Conservation (phyloP, 139 green algal species). For the Penium margaritaceum region DNA sequence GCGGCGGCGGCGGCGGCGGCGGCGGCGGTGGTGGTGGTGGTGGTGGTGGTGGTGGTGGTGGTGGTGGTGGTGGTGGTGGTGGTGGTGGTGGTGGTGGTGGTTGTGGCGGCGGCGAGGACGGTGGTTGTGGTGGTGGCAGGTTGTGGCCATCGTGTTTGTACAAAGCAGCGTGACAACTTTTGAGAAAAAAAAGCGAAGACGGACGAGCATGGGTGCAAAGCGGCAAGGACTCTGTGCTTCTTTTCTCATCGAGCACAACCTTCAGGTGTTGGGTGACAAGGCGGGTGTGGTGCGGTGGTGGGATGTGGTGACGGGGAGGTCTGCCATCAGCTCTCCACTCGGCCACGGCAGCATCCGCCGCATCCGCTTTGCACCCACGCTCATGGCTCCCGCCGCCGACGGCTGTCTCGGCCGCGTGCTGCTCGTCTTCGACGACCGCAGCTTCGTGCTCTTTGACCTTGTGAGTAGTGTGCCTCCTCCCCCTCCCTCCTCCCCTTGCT, state of each 20-base stretch:
- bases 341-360: constrained; percentile 24
- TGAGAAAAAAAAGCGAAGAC: not conserved
- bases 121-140: too few relatives aligned
- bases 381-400: not conserved
- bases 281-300: constrained; percentile 29
- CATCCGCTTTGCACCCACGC: constrained; percentile 28
- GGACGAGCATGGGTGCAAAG: not conserved
- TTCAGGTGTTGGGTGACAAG: constrained; percentile 41
- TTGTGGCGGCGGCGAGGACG: too few relatives aligned
- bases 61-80: too few relatives aligned
- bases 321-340: not conserved
- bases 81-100: too few relatives aligned
- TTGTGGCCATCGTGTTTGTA: too few relatives aligned
- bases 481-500: too few relatives aligned
- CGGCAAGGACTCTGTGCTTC: not conserved
- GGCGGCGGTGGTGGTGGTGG: too few relatives aligned
- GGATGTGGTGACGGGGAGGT: constrained; percentile 25
- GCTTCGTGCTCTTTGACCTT: constrained; percentile 37
- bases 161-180: not conserved
- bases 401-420: constrained; percentile 11
- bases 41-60: too few relatives aligned
- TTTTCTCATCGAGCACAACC: too few relatives aligned
- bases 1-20: too few relatives aligned
- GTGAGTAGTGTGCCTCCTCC: too few relatives aligned
- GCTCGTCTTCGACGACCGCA: constrained; percentile 27